Evolutionary conservation across 768 basidiomycete species (phyloP).

Genomic region (Mycena vulgaris): DNA sequence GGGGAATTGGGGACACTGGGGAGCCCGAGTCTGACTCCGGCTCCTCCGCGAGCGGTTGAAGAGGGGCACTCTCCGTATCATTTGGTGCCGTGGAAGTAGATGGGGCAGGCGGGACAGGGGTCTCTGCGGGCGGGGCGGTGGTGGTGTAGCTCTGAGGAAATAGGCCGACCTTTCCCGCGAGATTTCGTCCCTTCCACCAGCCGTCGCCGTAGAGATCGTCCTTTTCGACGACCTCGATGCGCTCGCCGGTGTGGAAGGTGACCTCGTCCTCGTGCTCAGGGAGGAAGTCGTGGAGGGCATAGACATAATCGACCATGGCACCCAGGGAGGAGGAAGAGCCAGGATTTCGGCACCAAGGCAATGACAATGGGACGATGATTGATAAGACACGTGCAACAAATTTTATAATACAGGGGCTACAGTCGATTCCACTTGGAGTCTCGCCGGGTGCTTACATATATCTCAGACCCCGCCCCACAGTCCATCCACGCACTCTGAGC

Average conservation of each 20-base stretch:
- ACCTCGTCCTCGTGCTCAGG: slow-evolving; percentile 98
- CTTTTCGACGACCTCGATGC: slow-evolving; percentile 91
- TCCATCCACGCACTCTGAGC: slow-evolving; percentile 83
- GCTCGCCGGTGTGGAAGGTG: slow-evolving; percentile 85
- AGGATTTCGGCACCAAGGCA: too few species aligned
- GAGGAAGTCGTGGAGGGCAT: slow-evolving; percentile 87
- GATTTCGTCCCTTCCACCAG: slow-evolving; percentile 96
- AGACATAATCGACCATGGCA: slow-evolving; percentile 91
- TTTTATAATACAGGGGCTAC: not conserved
- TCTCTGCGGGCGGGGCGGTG: slow-evolving; percentile 56
- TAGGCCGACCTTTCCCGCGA: slow-evolving; percentile 85
- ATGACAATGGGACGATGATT: slow-evolving; percentile 1
- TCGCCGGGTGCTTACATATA: slow-evolving; percentile 78
- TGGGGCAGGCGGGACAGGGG: slow-evolving; percentile 38
- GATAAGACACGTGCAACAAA: not conserved
- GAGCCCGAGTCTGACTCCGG: slow-evolving; percentile 54
- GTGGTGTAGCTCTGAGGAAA: slow-evolving; percentile 94
- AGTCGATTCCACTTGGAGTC: slow-evolving; percentile 74
- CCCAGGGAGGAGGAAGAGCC: too few species aligned
- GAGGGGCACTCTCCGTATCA: slow-evolving; percentile 40
- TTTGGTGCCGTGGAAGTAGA: slow-evolving; percentile 44
- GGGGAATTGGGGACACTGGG: slow-evolving; percentile 47
- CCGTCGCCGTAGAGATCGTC: slow-evolving; percentile 96
- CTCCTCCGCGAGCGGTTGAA: slow-evolving; percentile 66
- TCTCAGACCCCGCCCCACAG: slow-evolving; percentile 69